Evolutionary conservation across 106 monocot genomes (phyloP), one percentile per base, ranked within the genome.

Genomic region (Dendrobium officinale): DNA sequence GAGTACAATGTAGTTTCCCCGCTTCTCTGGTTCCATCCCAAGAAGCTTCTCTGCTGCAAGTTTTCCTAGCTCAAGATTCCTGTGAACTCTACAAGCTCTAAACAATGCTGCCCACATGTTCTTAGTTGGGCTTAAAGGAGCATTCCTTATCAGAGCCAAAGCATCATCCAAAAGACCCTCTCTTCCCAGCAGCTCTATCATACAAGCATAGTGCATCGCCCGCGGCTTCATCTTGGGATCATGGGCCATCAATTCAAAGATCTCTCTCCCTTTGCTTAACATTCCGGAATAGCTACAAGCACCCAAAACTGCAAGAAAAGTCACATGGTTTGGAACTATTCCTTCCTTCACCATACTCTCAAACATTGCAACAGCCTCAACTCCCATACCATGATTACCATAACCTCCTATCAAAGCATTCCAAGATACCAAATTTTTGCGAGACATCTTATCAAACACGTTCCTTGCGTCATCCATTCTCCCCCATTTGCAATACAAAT

Each of bases 101-200:
- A 98, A 91, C 78, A 98, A 87, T 5, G 92, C 92, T 29, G 89
- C 98, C 98, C 98, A 95, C 94, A 95, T 98, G 77, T 98, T 95
- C 55, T 73, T 70, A 0, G 91, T 98, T 4, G 92, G 92, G 24
- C 51, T 70, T 48, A 94, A 89, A 55, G 94, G 98, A 43, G 92
- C 86, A 79, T 83, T 86, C 75, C 80, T 87, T 45, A 98, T 92
- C 77, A 98, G 79, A 78, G 59, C 73, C 41, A 91, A 78, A 74
- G 95, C 92, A 78, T 95, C 92, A 72, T 93, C 87, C 54, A 95
- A 79, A 29, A 78, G 89, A 41, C 98, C 98, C 81, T 98, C 84
- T 81, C 89, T 79, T 31, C 98, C 95, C 42, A 98, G 81, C 64
- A 98, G 77, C 73, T 95, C 98, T 31, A 98, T 88, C 89, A 98